These are phyloP conservation scores for Trichoderma aggressivum DNA, from an alignment of 2,329 filamentous ascomycete genomes.

Conservation along the genomic window DNA sequence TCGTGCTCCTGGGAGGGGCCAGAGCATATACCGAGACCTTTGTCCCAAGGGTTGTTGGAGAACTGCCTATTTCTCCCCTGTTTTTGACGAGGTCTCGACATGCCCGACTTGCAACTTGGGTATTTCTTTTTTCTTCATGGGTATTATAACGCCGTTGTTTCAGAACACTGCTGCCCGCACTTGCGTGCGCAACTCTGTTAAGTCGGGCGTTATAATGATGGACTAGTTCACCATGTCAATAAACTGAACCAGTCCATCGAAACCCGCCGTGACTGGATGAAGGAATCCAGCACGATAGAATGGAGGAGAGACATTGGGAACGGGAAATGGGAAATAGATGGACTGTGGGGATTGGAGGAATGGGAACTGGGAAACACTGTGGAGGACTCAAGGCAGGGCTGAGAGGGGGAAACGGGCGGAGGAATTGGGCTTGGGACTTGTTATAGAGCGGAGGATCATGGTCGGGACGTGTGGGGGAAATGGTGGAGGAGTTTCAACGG, in stretches of 20 bases:
- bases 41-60: background rate
- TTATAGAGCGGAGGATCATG: background rate
- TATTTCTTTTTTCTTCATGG: background rate
- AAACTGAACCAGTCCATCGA: background rate
- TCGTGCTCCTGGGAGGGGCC: background rate
- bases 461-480: background rate
- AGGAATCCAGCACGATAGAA: background rate
- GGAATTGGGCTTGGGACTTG: background rate
- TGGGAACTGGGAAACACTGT: background rate
- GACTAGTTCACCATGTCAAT: background rate
- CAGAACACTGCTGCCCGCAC: background rate
- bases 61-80: background rate
- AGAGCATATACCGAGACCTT: background rate
- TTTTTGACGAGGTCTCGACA: background rate
- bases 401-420: background rate
- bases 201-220: background rate
- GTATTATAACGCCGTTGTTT: background rate
- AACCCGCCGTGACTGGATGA: background rate
- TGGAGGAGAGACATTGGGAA: background rate
- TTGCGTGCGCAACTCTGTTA: background rate
- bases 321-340: background rate
- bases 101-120: background rate
- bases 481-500: background rate
- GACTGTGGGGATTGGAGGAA: background rate
- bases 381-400: background rate